Conservation (phyloP, 139 green algal genomes). For the Micromonas pusilla region DNA sequence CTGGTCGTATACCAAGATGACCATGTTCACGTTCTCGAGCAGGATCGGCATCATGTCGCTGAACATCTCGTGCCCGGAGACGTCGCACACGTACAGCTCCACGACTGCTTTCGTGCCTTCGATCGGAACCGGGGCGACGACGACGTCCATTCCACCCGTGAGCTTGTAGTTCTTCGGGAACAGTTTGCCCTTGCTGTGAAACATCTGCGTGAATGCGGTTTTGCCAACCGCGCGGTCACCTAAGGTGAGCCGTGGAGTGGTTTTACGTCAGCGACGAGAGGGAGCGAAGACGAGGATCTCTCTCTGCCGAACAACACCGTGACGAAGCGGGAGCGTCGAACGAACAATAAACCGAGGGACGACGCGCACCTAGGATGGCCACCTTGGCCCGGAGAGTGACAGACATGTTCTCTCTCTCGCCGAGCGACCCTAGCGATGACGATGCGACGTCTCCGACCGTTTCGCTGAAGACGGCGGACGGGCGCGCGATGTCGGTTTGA, state of each 20-base stretch:
- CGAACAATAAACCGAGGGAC: neutral
- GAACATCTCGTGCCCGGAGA: slow-evolving; percentile 32
- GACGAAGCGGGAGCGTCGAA: too few relatives aligned
- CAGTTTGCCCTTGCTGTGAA: slow-evolving; percentile 24
- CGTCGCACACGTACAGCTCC: slow-evolving; percentile 28
- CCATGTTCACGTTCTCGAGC: slow-evolving; percentile 6
- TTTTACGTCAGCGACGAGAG: too few relatives aligned
- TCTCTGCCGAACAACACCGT: too few relatives aligned
- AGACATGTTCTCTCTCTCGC: neutral
- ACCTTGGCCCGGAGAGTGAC: slow-evolving; percentile 9
- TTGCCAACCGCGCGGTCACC: slow-evolving; percentile 31
- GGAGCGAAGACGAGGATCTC: too few relatives aligned
- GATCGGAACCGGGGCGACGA: slow-evolving; percentile 10
- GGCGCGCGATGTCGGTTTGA: too few relatives aligned
- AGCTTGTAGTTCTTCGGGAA: slow-evolving; percentile 40
- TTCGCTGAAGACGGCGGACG: too few relatives aligned
- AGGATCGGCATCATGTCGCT: neutral
- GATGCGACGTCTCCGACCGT: too few relatives aligned
- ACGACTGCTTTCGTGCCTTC: slow-evolving; percentile 8
- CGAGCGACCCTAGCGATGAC: neutral
- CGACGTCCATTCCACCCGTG: slow-evolving; percentile 18
- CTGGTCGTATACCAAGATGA: slow-evolving; percentile 29
- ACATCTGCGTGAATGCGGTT: slow-evolving; percentile 31
- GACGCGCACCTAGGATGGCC: slow-evolving; percentile 1
- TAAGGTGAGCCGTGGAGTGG: slow-evolving; percentile 13